Evolutionary conservation across 2,329 filamentous ascomycete species (phyloP).

Genomic region (Lachnellula cervina): DNA sequence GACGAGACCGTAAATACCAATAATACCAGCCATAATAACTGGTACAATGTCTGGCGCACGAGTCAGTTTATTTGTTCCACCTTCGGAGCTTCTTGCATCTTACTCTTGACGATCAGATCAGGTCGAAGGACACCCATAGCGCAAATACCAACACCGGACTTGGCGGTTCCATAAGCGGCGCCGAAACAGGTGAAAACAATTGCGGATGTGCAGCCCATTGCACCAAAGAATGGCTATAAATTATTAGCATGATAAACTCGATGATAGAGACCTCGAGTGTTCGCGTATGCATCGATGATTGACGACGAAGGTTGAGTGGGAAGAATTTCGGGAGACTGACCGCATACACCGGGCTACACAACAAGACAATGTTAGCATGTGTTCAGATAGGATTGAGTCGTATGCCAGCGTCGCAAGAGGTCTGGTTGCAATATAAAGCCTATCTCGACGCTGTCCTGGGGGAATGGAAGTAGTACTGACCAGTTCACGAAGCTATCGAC

Average conservation of each 20-base stretch:
- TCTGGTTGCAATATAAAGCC: conserved; percentile 6
- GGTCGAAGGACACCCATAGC: conserved; percentile 97
- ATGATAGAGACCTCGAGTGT: conserved; percentile 11
- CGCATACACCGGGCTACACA: conserved; percentile 87
- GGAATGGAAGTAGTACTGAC: conserved; percentile 54
- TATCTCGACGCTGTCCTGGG: conserved; percentile 28
- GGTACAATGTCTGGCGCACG: conserved; percentile 79
- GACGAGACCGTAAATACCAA: conserved; percentile 95
- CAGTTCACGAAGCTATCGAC: conserved; percentile 45
- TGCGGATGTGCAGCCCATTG: conserved; percentile 91
- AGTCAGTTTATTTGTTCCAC: conserved; percentile 13
- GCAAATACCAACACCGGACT: conserved; percentile 97
- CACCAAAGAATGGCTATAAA: conserved; percentile 79
- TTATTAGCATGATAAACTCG: conserved; percentile 27
- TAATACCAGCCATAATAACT: conserved; percentile 99
- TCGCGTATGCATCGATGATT: neutral
- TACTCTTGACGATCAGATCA: conserved; percentile 99
- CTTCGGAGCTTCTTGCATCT: conserved; percentile 33
- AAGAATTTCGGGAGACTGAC: conserved; percentile 59
- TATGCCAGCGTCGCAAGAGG: neutral
- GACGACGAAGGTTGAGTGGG: conserved; percentile 13
- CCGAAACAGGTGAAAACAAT: conserved; percentile 97
- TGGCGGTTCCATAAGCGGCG: conserved; percentile 97
- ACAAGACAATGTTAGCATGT: conserved; percentile 40
- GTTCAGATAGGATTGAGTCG: conserved; percentile 3